A percentile compares a stretch with the other conserved stretches of the same genome.
Conservation (phyloP, 2,329 filamentous ascomycete genomes). For the Celoporthe dispersa region DNA sequence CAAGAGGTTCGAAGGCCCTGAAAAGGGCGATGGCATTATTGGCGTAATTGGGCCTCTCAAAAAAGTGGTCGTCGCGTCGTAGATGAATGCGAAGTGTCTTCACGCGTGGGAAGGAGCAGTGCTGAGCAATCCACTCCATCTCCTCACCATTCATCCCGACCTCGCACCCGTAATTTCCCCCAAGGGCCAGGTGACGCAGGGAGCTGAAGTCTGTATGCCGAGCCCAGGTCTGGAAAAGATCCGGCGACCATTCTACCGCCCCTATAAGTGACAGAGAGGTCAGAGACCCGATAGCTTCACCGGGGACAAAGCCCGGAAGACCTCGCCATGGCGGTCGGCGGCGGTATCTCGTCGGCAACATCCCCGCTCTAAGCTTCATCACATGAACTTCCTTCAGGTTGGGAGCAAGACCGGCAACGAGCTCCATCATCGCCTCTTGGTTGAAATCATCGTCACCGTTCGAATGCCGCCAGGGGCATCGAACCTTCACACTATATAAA, state of each 20-base stretch:
- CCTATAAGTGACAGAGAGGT: slow-evolving; percentile 14
- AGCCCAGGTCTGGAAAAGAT: slow-evolving; percentile 1
- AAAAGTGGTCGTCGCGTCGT: background rate
- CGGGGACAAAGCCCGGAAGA: slow-evolving; percentile 11
- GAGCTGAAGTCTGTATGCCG: slow-evolving; percentile 13
- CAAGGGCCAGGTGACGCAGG: slow-evolving; percentile 9
- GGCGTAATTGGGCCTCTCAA: slow-evolving; percentile 4
- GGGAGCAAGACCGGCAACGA: slow-evolving; percentile 16
- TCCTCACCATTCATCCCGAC: background rate
- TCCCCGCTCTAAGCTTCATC: background rate
- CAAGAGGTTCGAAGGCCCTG: slow-evolving; percentile 12
- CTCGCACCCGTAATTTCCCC: background rate
- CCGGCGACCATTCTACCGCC: background rate
- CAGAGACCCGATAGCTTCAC: background rate
- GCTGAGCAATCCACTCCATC: slow-evolving; percentile 9
- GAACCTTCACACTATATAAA: background rate
- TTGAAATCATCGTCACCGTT: slow-evolving; percentile 6
- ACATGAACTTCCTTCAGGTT: slow-evolving; percentile 8
- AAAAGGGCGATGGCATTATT: background rate
- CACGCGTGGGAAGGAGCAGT: slow-evolving; percentile 14
- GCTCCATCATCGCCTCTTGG: slow-evolving; percentile 18
- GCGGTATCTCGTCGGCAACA: background rate
- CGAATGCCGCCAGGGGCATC: background rate
- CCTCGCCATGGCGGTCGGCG: slow-evolving; percentile 12
- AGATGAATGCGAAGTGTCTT: slow-evolving; percentile 3